These are phyloP conservation scores for Aspergillus japonicus DNA, from an alignment of 2,329 filamentous ascomycete genomes.

Conservation along the genomic window DNA sequence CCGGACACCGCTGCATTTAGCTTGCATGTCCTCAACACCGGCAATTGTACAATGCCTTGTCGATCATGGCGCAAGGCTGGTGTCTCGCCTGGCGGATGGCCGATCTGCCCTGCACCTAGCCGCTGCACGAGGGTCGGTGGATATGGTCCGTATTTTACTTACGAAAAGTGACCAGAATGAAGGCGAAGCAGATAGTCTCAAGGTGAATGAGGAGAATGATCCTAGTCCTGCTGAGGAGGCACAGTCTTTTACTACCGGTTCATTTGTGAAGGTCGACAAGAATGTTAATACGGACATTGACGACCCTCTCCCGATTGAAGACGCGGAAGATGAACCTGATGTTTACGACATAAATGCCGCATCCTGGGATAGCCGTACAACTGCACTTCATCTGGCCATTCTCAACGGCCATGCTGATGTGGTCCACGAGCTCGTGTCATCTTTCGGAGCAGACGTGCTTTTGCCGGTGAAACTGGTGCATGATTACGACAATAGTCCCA, in stretches of 20 bases:
- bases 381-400: constrained; percentile 77
- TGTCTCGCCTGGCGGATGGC: constrained; percentile 74
- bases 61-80: constrained; percentile 68
- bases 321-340: constrained; percentile 69
- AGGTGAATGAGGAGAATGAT: constrained; percentile 27
- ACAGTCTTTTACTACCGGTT: constrained; percentile 60
- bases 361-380: constrained; percentile 75
- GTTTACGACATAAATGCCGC: constrained; percentile 74
- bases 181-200: constrained; percentile 31
- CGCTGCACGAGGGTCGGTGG: constrained; percentile 64
- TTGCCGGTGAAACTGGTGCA: constrained; percentile 67
- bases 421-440: constrained; percentile 66
- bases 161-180: constrained; percentile 68
- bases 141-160: constrained; percentile 71
- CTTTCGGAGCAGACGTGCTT: constrained; percentile 74
- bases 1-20: constrained; percentile 74
- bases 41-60: constrained; percentile 71
- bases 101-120: constrained; percentile 81
- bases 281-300: constrained; percentile 26
- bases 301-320: constrained; percentile 48
- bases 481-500: constrained; percentile 45
- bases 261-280: constrained; percentile 64
- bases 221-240: constrained; percentile 45
- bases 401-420: constrained; percentile 67
- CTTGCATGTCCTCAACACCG: constrained; percentile 65